Conservation (phyloP, 257 asterid species). For the Salvia rosmarinus region DNA sequence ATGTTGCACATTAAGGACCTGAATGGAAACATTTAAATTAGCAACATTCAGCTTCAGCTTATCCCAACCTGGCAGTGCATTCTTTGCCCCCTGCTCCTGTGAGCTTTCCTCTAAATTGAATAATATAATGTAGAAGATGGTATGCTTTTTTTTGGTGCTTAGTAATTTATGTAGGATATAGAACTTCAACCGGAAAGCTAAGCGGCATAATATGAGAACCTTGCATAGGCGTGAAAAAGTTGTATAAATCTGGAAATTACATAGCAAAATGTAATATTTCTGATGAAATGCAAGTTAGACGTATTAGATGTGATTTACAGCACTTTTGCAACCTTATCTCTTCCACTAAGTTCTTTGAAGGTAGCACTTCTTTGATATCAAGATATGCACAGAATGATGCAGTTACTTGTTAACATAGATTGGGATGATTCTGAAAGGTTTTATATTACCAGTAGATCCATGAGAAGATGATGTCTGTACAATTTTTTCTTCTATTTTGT, state of each 20-base stretch:
- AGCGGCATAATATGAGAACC: background rate
- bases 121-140: background rate
- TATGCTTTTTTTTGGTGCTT: slow-evolving; percentile 8
- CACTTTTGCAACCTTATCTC: slow-evolving; percentile 9
- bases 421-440: slow-evolving; percentile 6
- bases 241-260: background rate
- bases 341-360: too few species aligned
- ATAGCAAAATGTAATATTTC: background rate
- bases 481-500: background rate
- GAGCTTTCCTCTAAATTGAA: slow-evolving; percentile 7
- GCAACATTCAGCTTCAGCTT: slow-evolving; percentile 26
- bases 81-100: slow-evolving; percentile 2
- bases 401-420: slow-evolving; percentile 11
- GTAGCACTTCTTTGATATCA: slow-evolving; percentile 5
- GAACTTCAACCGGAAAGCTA: slow-evolving; percentile 18
- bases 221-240: background rate
- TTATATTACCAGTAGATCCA: slow-evolving; percentile 9
- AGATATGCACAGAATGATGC: background rate
- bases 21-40: slow-evolving; percentile 3
- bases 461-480: background rate
- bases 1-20: slow-evolving; percentile 21
- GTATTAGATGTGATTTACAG: background rate
- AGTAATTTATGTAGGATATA: slow-evolving; percentile 3
- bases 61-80: background rate
- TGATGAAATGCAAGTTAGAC: background rate